A percentile compares a stretch with the other conserved stretches of the same genome.
These are phyloP conservation scores for Herpetomonas muscarum DNA, from an alignment of 208 protist species.

Conservation along the genomic window DNA sequence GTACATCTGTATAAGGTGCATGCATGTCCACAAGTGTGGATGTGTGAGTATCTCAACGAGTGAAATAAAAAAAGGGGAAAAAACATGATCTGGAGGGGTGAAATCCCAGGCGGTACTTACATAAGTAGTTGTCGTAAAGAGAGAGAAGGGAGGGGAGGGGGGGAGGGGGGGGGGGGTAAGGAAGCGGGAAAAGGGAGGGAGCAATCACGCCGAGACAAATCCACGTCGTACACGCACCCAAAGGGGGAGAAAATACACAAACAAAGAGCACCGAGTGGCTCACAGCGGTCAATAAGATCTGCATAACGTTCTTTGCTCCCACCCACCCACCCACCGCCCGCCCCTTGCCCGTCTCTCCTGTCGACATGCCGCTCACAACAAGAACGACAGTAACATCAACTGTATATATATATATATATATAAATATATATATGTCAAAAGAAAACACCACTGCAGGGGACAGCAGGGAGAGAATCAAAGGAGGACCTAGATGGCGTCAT, in stretches of 20 bases:
- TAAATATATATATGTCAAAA: conserved; percentile 1
- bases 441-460: not conserved
- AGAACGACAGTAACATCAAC: not conserved
- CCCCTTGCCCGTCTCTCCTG: too few species aligned
- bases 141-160: not conserved
- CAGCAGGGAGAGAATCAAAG: conserved; percentile 2
- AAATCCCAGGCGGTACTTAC: too few species aligned
- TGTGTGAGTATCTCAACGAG: too few species aligned
- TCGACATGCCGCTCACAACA: too few species aligned
- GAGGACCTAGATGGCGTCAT: not conserved
- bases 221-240: too few species aligned
- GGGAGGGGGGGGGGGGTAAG: not conserved
- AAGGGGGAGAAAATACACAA: too few species aligned
- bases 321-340: too few species aligned
- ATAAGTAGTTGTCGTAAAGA: not conserved
- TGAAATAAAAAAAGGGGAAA: not conserved
- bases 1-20: too few species aligned
- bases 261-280: too few species aligned
- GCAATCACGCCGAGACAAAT: not conserved
- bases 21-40: too few species aligned
- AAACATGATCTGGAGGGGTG: not conserved
- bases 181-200: not conserved
- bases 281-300: too few species aligned
- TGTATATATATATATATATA: not conserved
- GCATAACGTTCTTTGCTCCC: too few species aligned